Base-by-base conservation (phyloP, 2,329 filamentous ascomycete genomes). In the Ophidiomyces ophidiicola region DNA sequence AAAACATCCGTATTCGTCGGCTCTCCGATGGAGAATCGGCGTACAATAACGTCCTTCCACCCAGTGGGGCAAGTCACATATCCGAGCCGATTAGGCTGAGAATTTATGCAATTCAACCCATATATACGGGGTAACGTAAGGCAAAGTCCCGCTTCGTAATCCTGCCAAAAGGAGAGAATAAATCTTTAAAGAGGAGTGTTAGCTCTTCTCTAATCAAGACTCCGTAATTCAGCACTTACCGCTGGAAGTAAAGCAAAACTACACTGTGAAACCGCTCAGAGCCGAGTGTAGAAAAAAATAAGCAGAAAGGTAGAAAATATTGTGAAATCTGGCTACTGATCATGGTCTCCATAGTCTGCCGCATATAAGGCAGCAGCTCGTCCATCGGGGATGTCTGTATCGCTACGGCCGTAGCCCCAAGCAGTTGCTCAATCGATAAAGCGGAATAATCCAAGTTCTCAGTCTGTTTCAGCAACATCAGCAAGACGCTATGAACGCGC, bases 231-330 rank as follows among this genome's bases (percentile, higher is more conserved):
- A 26, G 26, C 30, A 41, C 50, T 57, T 62, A 83, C 73, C 75
- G 84, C 57, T 92, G 83, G 49, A 96, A 86, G 42, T 82, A 78
- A 25, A 76, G 79, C 5, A 87, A 68, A 21, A 93, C 71, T n/a
- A 94, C 66, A 46, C 76, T 78, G 39, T 77, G 73, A 54, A 96
- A 98, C 26, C 82, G 73, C 38, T 79, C 73, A 1, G 71, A 56
- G 32, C 86, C 78, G 24, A 92, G 67, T 39, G 84, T 73, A 0
- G 83, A 79, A 49, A 90, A 78, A 37, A 83, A 78, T 10, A 80
- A 79, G 59, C 85, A 94, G 58, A 96, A 94, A 0, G 78, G 72
- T 30, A 96, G 71, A 56, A 94, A 96, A 66, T 78, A 80, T 36
- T 62, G 62, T 52, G 79, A 74, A 51, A 87, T 70, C 1, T 71